Conservation (phyloP, 1,139 yeast species). For the Debaryomyces sp. region DNA sequence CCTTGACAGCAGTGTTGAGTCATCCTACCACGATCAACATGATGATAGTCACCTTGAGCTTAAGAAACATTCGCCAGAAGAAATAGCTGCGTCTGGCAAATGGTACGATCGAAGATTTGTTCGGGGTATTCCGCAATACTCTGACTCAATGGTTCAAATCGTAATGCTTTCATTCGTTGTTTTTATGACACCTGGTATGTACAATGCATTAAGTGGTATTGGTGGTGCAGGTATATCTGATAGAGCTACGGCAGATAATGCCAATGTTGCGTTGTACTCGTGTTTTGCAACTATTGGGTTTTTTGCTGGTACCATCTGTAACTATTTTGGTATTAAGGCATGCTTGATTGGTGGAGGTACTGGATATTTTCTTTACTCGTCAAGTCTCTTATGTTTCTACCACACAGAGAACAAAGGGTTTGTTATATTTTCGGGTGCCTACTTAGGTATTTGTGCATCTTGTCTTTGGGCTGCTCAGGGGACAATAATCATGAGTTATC, state of each 20-base stretch:
- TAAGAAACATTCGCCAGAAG: slow-evolving; percentile 30
- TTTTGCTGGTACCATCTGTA: slow-evolving; percentile 62
- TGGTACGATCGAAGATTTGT: slow-evolving; percentile 44
- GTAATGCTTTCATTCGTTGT: slow-evolving; percentile 52
- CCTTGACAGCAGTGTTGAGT: slow-evolving; percentile 11
- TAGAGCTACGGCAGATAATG: slow-evolving; percentile 49
- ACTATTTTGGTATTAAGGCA: slow-evolving; percentile 51
- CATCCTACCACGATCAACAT: background rate
- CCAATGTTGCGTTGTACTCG: slow-evolving; percentile 57
- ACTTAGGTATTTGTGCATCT: slow-evolving; percentile 60
- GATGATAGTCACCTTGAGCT: slow-evolving; percentile 25
- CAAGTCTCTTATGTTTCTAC: slow-evolving; percentile 51
- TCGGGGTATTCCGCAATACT: slow-evolving; percentile 39
- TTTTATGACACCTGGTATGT: slow-evolving; percentile 62
- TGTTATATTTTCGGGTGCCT: slow-evolving; percentile 61
- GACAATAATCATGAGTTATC: slow-evolving; percentile 57
- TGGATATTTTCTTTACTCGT: slow-evolving; percentile 60
- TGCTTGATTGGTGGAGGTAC: slow-evolving; percentile 56
- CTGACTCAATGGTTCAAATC: slow-evolving; percentile 48
- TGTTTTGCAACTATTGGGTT: slow-evolving; percentile 62
- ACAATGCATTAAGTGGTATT: slow-evolving; percentile 56
- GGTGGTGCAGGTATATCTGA: slow-evolving; percentile 52
- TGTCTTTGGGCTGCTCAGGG: slow-evolving; percentile 67
- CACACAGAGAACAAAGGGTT: slow-evolving; percentile 54
- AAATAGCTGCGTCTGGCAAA: slow-evolving; percentile 33